Evolutionary conservation across 352 stramenopile genomes (phyloP).

Genomic region (Elongisporangium undulatum): DNA sequence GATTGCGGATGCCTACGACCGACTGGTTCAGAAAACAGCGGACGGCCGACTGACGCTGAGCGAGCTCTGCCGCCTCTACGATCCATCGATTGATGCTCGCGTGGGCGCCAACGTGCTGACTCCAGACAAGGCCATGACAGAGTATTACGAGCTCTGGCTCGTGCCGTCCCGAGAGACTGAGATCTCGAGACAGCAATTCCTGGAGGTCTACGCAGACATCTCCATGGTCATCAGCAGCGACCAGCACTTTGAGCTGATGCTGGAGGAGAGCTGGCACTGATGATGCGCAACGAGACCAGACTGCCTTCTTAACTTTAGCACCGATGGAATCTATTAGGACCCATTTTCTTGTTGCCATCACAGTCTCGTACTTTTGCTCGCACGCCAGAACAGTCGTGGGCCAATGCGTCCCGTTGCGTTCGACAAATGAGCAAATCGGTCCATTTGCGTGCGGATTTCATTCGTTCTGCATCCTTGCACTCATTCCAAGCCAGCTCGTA

Average conservation of each 20-base stretch:
- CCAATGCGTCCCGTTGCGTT: no score
- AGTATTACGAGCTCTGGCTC: slow-evolving; percentile 47
- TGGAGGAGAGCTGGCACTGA: slow-evolving; percentile 69
- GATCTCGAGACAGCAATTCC: slow-evolving; percentile 49
- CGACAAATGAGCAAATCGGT: no score
- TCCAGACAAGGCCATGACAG: slow-evolving; percentile 20
- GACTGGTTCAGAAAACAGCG: slow-evolving; percentile 18
- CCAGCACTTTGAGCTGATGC: slow-evolving; percentile 55
- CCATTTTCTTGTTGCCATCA: no score
- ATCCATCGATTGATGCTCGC: slow-evolving; percentile 56
- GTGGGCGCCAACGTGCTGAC: slow-evolving; percentile 35
- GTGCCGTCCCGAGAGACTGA: slow-evolving; percentile 19
- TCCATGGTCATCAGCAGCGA: slow-evolving; percentile 56
- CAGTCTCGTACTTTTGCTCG: no score
- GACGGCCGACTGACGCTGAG: slow-evolving; percentile 43
- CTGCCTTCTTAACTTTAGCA: no score
- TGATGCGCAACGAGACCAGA: no score
- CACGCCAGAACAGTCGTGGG: no score
- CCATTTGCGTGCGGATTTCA: no score
- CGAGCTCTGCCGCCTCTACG: slow-evolving; percentile 38
- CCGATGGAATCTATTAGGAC: background rate
- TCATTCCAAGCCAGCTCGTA: background rate
- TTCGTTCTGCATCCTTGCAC: no score
- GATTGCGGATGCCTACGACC: slow-evolving; percentile 43
- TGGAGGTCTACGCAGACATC: slow-evolving; percentile 72